Evolutionary conservation across 225 moss, liverwort and hornwort genomes (phyloP), one percentile per base, ranked within the genome.

Genomic region (Marchantia paleacea): DNA sequence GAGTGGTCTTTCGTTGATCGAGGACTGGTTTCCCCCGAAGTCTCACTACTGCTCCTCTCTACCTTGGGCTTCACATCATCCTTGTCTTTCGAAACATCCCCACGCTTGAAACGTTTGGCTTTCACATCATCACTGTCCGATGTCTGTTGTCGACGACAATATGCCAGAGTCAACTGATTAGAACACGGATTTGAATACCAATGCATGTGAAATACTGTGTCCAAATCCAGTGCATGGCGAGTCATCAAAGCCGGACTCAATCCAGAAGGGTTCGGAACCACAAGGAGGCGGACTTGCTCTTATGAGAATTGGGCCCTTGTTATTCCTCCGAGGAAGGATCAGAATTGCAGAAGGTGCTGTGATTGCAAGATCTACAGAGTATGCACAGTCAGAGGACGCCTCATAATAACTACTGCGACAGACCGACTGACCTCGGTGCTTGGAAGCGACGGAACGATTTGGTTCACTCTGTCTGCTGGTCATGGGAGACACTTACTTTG

Each of bases 1-100:
- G 74, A 58, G 29, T 52, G 28, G n/a, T 82, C 82, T 70, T 82
- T 77, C 51, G 55, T 31, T 10, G 82, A 77, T 77, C 69, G 67
- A 63, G 81, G 81, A 52, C 81, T 81, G n/a, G 64, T 75, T 52
- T 64, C 68, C 18, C 55, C 69, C 15, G 69, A 76, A 58, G 76
- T 76, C 30, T 82, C 82, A 28, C 77, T 75, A 51, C 81, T 50
- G 74, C 74, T 81, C 22, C 73, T 64, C 25, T 81, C 81, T 31
- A 24, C 55, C 69, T 82, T 82, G 7, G 82, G 39, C 26, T 77
- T 82, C 48, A 53, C 51, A 39, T 77, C 82, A 11, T 65, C 75
- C 52, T 77, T 60, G 39, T 50, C 69, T 31, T 77, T 77, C 8
- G 64, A 16, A 10, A 19, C 48, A 64, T 78, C 78, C 64, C 49